Conservation (phyloP, 768 basidiomycete species). For the Cubamyces lactineus region DNA sequence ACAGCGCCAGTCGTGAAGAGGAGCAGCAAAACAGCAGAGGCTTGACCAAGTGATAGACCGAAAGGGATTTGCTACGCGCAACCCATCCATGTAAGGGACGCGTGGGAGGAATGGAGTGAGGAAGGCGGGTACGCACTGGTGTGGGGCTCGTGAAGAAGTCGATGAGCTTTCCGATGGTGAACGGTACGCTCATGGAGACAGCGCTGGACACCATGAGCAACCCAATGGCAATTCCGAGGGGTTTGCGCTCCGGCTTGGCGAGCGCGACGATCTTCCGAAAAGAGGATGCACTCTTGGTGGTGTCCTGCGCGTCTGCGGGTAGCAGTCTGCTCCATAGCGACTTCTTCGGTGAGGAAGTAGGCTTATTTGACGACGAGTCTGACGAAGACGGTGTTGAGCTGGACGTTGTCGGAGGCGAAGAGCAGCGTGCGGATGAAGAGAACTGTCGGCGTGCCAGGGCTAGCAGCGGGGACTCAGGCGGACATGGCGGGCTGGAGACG, state of each 20-base stretch:
- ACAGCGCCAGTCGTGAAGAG: constrained; percentile 86
- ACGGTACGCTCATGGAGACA: constrained; percentile 90
- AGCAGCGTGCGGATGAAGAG: not conserved
- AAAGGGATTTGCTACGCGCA: constrained; percentile 68
- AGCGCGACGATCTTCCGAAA: constrained; percentile 76
- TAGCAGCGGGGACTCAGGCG: not conserved
- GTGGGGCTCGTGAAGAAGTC: constrained; percentile 83
- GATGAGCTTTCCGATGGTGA: constrained; percentile 92
- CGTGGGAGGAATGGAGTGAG: constrained; percentile 7
- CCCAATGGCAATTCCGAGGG: constrained; percentile 74
- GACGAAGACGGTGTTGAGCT: no score
- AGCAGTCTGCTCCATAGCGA: constrained; percentile 25
- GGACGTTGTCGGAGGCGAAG: not conserved
- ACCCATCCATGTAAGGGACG: not conserved
- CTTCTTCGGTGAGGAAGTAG: constrained; percentile 3
- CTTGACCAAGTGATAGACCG: constrained; percentile 78
- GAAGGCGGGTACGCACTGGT: constrained; percentile 57
- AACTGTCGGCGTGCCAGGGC: not conserved
- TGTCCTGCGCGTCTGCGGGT: constrained; percentile 20
- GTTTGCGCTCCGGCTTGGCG: constrained; percentile 81
- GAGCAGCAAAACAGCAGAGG: constrained; percentile 70
- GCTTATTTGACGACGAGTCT: no score
- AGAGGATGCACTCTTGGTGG: constrained; percentile 54
- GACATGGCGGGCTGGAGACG: constrained; percentile 19
- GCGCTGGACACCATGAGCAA: constrained; percentile 85